phyloP scores from a whole-genome alignment of 139 green algal genomes.

The Mychonastes homosphaera region DNA sequence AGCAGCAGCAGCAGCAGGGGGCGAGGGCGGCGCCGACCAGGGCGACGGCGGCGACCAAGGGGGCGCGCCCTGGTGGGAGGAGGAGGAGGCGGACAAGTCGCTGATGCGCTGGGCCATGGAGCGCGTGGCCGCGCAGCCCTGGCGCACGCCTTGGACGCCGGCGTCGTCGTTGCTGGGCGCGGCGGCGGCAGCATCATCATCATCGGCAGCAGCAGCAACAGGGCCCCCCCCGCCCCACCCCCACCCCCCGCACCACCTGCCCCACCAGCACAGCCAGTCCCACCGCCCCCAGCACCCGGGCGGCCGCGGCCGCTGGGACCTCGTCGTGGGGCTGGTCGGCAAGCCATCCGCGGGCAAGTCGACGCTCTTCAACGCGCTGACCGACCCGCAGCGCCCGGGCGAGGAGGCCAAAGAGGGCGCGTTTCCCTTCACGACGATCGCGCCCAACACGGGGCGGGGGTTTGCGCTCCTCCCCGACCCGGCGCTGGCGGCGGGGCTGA shows the following conservation, averaged over 20 bases:
- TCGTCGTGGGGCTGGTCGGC: conserved; percentile 33
- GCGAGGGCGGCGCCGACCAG: no score
- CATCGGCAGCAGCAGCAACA: conserved; percentile 10
- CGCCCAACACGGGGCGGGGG: conserved; percentile 30
- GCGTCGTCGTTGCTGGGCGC: neutral
- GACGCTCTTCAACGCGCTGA: conserved; percentile 42
- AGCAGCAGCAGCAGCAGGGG: neutral
- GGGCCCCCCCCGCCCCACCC: neutral
- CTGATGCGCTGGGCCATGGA: conserved; percentile 18
- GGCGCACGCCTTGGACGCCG: conserved; percentile 8
- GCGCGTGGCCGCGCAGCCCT: conserved; percentile 22
- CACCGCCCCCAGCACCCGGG: conserved; percentile 8
- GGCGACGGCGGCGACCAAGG: neutral
- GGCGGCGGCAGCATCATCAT: neutral
- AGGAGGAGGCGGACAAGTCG: conserved; percentile 28
- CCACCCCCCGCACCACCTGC: neutral
- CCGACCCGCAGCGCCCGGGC: conserved; percentile 22
- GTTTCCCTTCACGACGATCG: conserved; percentile 50
- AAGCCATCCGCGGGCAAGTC: conserved; percentile 34
- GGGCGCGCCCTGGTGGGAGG: conserved; percentile 15
- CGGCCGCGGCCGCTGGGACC: conserved; percentile 28
- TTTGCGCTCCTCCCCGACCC: conserved; percentile 29
- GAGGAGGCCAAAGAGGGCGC: conserved; percentile 28
- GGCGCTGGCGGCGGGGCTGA: conserved; percentile 18
- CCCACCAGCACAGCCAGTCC: conserved; percentile 10